Conservation (phyloP, 2,329 filamentous ascomycete genomes). For the Hawksworthiomyces lignivorus region DNA sequence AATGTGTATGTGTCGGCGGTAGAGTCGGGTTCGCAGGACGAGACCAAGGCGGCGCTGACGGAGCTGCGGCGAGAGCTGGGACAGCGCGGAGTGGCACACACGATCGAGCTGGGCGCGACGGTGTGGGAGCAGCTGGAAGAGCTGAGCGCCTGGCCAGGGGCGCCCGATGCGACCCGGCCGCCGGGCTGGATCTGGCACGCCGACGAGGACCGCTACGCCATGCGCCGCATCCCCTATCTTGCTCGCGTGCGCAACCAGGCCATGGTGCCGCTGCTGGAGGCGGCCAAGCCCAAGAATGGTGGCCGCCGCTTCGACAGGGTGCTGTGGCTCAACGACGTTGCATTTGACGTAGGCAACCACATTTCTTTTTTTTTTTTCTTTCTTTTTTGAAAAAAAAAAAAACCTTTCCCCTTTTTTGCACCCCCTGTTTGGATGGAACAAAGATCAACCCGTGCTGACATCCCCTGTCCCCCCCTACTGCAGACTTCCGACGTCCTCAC, state of each 20-base stretch:
- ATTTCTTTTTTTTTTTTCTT: background rate
- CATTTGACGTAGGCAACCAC: slow-evolving; percentile 39
- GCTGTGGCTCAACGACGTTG: slow-evolving; percentile 54
- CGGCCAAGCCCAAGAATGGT: slow-evolving; percentile 15
- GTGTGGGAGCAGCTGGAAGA: slow-evolving; percentile 49
- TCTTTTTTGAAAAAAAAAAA: background rate
- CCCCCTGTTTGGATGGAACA: too few relatives aligned
- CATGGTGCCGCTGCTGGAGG: slow-evolving; percentile 48
- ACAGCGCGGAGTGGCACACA: slow-evolving; percentile 40
- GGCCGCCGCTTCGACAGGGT: slow-evolving; percentile 48
- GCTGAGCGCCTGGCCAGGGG: slow-evolving; percentile 31
- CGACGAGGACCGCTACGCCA: slow-evolving; percentile 41
- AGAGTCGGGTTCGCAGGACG: slow-evolving; percentile 61
- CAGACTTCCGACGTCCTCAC: slow-evolving; percentile 39
- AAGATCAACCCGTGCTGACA: too few relatives aligned
- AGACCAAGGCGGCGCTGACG: slow-evolving; percentile 53
- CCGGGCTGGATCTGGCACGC: slow-evolving; percentile 55
- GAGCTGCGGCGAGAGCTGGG: slow-evolving; percentile 49
- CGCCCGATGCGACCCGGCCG: slow-evolving; percentile 28
- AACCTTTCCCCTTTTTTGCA: background rate
- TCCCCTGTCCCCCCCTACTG: slow-evolving; percentile 10
- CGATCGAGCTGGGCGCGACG: slow-evolving; percentile 49
- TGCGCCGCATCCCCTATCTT: slow-evolving; percentile 62
- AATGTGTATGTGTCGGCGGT: slow-evolving; percentile 60
- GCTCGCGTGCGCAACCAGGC: slow-evolving; percentile 55